Conservation (phyloP, 2,329 filamentous ascomycete genomes). For the Tolypocladium guangdongense region DNA sequence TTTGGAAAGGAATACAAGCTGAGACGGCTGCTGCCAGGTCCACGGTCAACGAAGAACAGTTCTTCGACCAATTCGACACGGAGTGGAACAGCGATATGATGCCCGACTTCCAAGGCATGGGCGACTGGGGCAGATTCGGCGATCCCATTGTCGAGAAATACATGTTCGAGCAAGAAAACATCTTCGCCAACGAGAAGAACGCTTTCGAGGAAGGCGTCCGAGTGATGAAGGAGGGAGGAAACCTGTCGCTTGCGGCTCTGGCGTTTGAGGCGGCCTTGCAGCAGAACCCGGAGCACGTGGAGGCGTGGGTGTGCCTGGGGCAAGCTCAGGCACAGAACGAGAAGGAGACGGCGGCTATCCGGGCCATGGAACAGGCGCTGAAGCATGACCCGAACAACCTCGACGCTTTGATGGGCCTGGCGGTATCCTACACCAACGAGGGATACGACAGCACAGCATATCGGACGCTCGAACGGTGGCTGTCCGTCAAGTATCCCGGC, state of each 20-base stretch:
- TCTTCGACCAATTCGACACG: constrained; percentile 60
- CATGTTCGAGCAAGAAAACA: constrained; percentile 88
- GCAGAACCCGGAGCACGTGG: constrained; percentile 74
- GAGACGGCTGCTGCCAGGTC: constrained; percentile 60
- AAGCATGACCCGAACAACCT: constrained; percentile 82
- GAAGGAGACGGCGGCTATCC: constrained; percentile 92
- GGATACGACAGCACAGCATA: constrained; percentile 97
- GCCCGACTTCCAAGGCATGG: constrained; percentile 48
- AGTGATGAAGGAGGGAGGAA: constrained; percentile 89
- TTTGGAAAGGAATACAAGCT: constrained; percentile 75
- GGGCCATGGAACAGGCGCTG: constrained; percentile 82
- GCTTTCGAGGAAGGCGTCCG: constrained; percentile 88
- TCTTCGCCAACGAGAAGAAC: constrained; percentile 70
- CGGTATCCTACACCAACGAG: constrained; percentile 97
- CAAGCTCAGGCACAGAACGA: constrained; percentile 95
- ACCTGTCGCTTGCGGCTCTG: constrained; percentile 82
- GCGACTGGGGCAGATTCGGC: constrained; percentile 54
- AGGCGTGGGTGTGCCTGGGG: constrained; percentile 89
- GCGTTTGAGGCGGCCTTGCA: constrained; percentile 95
- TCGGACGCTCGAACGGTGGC: constrained; percentile 90
- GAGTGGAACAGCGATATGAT: constrained; percentile 58
- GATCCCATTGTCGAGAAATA: constrained; percentile 82
- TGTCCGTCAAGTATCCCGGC: constrained; percentile 85
- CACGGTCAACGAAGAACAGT: constrained; percentile 54
- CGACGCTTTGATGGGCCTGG: constrained; percentile 84